Conservation (phyloP, 331 rosid species). For the Pyrus hybrid region DNA sequence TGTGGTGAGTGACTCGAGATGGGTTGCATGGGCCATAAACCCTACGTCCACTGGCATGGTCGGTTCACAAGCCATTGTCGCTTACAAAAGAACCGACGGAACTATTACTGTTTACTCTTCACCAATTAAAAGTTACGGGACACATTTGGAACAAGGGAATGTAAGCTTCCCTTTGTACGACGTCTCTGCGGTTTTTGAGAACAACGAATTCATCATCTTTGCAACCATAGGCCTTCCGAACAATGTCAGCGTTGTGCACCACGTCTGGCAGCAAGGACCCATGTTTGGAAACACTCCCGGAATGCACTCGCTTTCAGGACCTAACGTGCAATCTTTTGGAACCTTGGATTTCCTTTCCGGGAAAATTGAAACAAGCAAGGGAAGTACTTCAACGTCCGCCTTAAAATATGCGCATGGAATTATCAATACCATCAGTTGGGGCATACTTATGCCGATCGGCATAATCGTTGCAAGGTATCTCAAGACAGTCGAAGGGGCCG, state of each 20-base stretch:
- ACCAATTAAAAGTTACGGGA: not conserved
- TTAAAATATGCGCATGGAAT: not conserved
- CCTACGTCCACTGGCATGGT: slow-evolving; percentile 20
- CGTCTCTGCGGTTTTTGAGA: not conserved
- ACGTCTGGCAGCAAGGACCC: not conserved
- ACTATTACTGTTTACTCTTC: slow-evolving; percentile 19
- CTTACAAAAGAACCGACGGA: not conserved
- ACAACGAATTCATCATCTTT: not conserved
- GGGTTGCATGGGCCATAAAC: slow-evolving; percentile 35
- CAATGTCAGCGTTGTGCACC: not conserved
- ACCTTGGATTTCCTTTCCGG: not conserved
- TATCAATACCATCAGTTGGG: not conserved
- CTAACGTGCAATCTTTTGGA: not conserved
- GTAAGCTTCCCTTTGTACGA: not conserved
- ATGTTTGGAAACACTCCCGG: not conserved
- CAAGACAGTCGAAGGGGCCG: not conserved
- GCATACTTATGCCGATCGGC: slow-evolving; percentile 21
- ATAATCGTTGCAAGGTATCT: slow-evolving; percentile 11
- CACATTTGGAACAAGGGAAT: slow-evolving; percentile 8
- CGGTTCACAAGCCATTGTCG: slow-evolving; percentile 20
- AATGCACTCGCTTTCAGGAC: not conserved
- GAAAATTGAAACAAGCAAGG: not conserved
- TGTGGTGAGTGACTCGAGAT: not conserved
- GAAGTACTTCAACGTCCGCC: not conserved
- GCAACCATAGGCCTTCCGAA: not conserved